Conservation (phyloP, 129 eudicot genomes). For the Dittrichia graveolens region DNA sequence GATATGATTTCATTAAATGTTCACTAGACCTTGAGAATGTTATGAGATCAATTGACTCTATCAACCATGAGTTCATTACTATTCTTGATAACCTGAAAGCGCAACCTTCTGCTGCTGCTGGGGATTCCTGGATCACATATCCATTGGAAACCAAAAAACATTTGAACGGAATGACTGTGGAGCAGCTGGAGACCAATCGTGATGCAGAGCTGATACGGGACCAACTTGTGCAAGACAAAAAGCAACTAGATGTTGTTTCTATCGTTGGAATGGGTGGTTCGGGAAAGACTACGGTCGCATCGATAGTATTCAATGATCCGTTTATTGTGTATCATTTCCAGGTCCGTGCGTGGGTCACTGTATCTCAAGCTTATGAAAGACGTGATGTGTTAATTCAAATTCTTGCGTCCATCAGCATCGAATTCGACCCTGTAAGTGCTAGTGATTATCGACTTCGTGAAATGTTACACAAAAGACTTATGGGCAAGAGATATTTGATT, state of each 20-base stretch:
- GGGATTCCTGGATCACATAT: neutral
- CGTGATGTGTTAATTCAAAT: conserved; percentile 11
- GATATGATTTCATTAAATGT: neutral
- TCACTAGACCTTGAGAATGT: conserved; percentile 20
- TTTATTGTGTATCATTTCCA: conserved; percentile 11
- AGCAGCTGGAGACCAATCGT: neutral
- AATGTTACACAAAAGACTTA: conserved; percentile 8
- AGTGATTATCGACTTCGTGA: conserved; percentile 13
- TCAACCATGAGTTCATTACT: neutral
- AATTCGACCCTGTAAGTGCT: neutral
- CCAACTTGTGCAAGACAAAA: neutral
- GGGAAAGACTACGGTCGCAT: conserved; percentile 47
- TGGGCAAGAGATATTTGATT: conserved; percentile 35
- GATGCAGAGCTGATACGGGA: conserved; percentile 12
- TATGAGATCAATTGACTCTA: conserved; percentile 11
- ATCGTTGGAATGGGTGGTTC: conserved; percentile 38
- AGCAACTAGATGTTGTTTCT: conserved; percentile 9
- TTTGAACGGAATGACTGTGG: neutral
- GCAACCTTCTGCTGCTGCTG: neutral
- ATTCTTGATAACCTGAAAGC: neutral
- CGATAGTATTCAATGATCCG: conserved; percentile 26
- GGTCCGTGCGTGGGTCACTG: conserved; percentile 36
- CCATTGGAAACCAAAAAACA: neutral
- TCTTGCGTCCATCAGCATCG: conserved; percentile 1
- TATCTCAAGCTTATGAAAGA: conserved; percentile 33